Percentiles rank a stretch among this genome's conserved stretches.
Evolutionary conservation across 2,329 filamentous ascomycete genomes (phyloP).

Genomic region (Cladosporium sp.): DNA sequence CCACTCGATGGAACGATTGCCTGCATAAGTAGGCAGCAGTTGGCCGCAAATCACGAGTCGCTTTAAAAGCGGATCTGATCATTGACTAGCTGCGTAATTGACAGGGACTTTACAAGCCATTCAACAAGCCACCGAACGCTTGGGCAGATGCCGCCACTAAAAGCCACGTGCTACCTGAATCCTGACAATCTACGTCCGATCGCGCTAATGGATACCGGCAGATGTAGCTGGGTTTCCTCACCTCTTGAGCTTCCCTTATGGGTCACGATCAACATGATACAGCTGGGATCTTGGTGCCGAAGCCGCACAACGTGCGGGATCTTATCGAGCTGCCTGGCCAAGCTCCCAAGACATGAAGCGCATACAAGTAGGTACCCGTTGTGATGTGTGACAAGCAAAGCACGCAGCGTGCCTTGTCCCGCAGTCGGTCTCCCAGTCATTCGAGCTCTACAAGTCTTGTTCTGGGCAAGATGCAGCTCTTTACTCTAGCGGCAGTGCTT

Average conservation of each 20-base stretch:
- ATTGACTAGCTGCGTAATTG: too few relatives aligned
- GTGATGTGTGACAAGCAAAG: too few relatives aligned
- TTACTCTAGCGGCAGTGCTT: constrained; percentile 11
- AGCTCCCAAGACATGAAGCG: background rate
- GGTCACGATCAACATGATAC: background rate
- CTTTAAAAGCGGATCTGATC: too few relatives aligned
- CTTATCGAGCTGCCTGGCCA: background rate
- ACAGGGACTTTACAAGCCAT: too few relatives aligned
- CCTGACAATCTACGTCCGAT: background rate
- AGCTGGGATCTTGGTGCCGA: background rate
- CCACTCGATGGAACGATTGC: too few relatives aligned
- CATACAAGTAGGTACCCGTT: background rate
- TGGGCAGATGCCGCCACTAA: background rate
- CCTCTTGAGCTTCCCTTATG: background rate
- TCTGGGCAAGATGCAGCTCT: constrained; percentile 10
- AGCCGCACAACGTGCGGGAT: background rate
- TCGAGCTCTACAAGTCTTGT: background rate
- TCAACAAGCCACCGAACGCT: too few relatives aligned
- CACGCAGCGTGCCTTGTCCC: too few relatives aligned
- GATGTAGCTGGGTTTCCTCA: background rate
- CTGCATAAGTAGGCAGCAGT: too few relatives aligned
- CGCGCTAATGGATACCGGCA: background rate
- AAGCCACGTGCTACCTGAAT: background rate
- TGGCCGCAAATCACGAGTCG: too few relatives aligned
- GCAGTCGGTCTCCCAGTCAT: background rate